Conservation (phyloP, 331 rosid species). For the Malus hybrid region DNA sequence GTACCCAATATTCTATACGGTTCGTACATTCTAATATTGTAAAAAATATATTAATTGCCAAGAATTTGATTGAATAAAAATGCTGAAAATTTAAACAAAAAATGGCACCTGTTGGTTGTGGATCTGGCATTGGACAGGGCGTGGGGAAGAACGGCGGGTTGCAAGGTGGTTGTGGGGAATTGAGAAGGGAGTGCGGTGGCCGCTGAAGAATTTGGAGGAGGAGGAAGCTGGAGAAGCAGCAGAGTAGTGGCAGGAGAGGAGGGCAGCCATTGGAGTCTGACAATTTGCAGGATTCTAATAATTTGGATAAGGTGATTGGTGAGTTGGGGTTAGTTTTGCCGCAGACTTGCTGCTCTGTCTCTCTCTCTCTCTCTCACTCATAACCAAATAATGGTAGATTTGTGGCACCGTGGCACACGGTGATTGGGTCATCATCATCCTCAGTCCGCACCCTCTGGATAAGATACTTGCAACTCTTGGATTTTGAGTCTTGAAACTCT, state of each 20-base stretch:
- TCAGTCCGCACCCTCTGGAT: conserved; percentile 32
- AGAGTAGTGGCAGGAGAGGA: conserved; percentile 49
- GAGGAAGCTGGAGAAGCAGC: conserved; percentile 28
- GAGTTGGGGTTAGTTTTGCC: conserved; percentile 18
- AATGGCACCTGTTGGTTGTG: conserved; percentile 34
- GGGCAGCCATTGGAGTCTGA: conserved; percentile 54
- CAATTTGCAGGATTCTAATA: background rate
- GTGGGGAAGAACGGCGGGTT: conserved; percentile 51
- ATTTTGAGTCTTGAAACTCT: background rate
- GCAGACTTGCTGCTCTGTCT: background rate
- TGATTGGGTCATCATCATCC: conserved; percentile 11
- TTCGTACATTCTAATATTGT: background rate
- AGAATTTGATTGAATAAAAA: background rate
- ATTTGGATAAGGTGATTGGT: conserved; percentile 47
- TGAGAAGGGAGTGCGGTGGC: conserved; percentile 23
- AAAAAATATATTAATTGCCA: background rate
- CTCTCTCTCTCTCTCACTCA: background rate
- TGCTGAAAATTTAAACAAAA: background rate
- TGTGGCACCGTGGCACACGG: background rate
- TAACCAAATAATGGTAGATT: background rate
- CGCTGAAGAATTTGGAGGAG: conserved; percentile 28
- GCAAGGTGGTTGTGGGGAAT: conserved; percentile 28
- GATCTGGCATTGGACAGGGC: conserved; percentile 35
- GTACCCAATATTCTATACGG: background rate
- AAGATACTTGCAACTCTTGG: conserved; percentile 22